Evolutionary conservation across 495 filamentous ascomycete species (phyloP).

Genomic region (Penicillium chermesinum): DNA sequence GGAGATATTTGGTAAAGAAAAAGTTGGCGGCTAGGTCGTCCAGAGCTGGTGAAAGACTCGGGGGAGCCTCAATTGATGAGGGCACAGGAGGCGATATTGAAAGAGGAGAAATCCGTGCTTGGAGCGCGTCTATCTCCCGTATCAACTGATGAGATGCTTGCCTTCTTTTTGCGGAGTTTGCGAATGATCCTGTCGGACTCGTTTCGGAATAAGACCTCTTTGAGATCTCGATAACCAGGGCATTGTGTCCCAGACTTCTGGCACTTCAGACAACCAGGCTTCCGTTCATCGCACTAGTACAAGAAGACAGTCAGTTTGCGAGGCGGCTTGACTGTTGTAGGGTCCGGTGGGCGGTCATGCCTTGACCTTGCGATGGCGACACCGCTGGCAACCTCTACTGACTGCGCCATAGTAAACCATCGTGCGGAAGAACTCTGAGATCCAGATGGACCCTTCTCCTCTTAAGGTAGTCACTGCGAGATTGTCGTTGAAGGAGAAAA

Average conservation of each 20-base stretch:
- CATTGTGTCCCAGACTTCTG: background rate
- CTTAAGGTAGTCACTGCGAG: background rate
- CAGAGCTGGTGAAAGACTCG: background rate
- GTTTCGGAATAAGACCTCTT: background rate
- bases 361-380: background rate
- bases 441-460: background rate
- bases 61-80: background rate
- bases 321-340: background rate
- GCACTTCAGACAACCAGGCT: background rate
- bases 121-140: too few species aligned
- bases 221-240: background rate
- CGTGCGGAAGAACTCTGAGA: background rate
- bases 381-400: background rate
- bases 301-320: background rate
- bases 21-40: background rate
- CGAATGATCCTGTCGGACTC: background rate
- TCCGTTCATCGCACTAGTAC: background rate
- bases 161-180: background rate
- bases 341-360: background rate
- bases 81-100: background rate
- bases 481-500: background rate
- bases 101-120: too few species aligned
- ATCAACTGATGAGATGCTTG: background rate
- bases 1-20: background rate
- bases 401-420: constrained; percentile 1